Evolutionary conservation across 352 stramenopile genomes (phyloP), one percentile per base, ranked within the genome.

Genomic region (Pythium guiyangense): DNA sequence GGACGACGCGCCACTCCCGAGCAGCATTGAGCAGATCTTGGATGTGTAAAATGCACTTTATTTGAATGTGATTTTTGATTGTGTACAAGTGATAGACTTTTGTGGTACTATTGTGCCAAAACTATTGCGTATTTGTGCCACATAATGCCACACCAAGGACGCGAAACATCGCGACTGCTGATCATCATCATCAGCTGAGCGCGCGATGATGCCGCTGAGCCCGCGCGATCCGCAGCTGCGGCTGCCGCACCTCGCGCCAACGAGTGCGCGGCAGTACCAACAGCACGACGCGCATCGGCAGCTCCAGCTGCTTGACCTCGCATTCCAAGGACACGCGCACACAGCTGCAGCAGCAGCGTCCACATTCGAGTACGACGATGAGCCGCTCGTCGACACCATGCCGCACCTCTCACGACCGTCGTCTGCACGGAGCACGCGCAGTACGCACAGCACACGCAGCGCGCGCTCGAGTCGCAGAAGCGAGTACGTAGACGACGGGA

Each of bases 251-350:
- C 4, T 4, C 34, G 37, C 18, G 1, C 34, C 61, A 20, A 12
- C 46, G 26, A 52, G 46, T 25, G 22, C 29, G 26, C 15, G 27
- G 22, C 14, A 18, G 5, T 47, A 31, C 15, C 53, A 56, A 49
- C 62, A 56, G 9, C 52, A 60, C 1, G 63, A 50, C 42, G 66
- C 63, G 12, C 63, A 62, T 48, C 47, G 52, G 5, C 43, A 52
- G 47, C 54, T 60, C 35, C 61, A 76, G 57, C 70, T 77, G 66
- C 62, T 77, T 6, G 69, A 77, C 22, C 62, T 77, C 48, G 69
- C 69, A 49, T 77, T 77, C 47, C 66, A 77, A 60, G 66, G 57
- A 4, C 37, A 63, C 37, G 39, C 49, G 14, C 14, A 4, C 34
- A 1, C 53, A 57, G 11, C 6, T 25, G 22, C 22, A 1, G 14